Evolutionary conservation across 1,139 yeast genomes (phyloP).

Genomic region (Candida sanyaensis): DNA sequence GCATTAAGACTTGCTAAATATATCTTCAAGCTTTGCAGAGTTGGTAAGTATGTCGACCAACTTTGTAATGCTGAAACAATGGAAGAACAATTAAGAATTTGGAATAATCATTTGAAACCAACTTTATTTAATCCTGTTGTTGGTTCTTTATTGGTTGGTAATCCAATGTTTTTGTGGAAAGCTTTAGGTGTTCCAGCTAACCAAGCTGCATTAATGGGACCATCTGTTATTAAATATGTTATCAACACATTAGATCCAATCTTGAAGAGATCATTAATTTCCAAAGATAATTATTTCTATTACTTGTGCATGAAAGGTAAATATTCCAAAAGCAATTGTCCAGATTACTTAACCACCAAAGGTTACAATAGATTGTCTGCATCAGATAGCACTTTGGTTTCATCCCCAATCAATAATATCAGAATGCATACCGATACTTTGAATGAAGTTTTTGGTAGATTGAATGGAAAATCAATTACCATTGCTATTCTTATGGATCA

Average conservation of each 20-base stretch:
- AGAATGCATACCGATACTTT: slow-evolving; percentile 80
- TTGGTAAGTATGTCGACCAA: slow-evolving; percentile 49
- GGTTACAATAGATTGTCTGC: slow-evolving; percentile 55
- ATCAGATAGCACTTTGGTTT: slow-evolving; percentile 18
- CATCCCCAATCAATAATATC: slow-evolving; percentile 59
- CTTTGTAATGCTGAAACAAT: slow-evolving; percentile 61
- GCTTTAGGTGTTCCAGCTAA: slow-evolving; percentile 86
- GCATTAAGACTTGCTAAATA: slow-evolving; percentile 69
- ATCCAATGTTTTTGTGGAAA: slow-evolving; percentile 81
- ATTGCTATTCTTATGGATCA: slow-evolving; percentile 88
- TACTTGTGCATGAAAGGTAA: slow-evolving; percentile 65
- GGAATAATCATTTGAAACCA: slow-evolving; percentile 66
- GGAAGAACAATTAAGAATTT: slow-evolving; percentile 61
- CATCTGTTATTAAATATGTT: slow-evolving; percentile 69
- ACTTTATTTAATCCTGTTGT: slow-evolving; percentile 70
- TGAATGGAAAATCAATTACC: slow-evolving; percentile 62
- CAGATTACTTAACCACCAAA: slow-evolving; percentile 66
- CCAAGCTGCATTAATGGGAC: slow-evolving; percentile 79
- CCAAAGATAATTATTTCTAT: slow-evolving; percentile 77
- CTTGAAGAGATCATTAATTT: slow-evolving; percentile 59
- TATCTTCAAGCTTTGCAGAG: slow-evolving; percentile 60
- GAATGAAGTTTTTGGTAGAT: slow-evolving; percentile 70
- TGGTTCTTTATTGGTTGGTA: slow-evolving; percentile 69
- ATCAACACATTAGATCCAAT: slow-evolving; percentile 80
- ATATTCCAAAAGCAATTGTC: slow-evolving; percentile 68